Conservation (phyloP, 768 basidiomycete genomes). For the Lentinula aciculospora region DNA sequence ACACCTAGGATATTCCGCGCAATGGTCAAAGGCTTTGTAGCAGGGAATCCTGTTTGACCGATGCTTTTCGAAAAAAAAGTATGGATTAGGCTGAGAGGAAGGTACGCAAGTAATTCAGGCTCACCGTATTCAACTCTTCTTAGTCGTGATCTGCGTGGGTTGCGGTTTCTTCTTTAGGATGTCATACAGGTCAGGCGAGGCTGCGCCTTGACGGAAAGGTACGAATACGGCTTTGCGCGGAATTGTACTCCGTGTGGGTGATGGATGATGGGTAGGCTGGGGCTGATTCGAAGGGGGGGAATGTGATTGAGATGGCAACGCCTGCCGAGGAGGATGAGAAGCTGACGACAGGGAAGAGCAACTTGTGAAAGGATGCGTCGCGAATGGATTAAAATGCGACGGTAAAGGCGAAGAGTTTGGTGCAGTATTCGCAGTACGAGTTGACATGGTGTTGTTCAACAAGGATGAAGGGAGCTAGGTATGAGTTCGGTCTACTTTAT, state of each 20-base stretch:
- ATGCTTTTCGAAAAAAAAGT: neutral
- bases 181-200: conserved; percentile 8
- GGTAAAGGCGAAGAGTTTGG: conserved; percentile 5
- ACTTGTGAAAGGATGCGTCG: conserved; percentile 8
- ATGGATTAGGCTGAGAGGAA: neutral
- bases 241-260: neutral
- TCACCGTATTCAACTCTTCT: neutral
- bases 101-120: neutral
- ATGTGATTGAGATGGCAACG: neutral
- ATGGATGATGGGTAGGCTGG: neutral
- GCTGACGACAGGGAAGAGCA: neutral
- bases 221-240: conserved; percentile 4
- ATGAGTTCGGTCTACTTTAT: neutral
- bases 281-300: neutral
- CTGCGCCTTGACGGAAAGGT: conserved; percentile 5
- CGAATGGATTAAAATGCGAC: conserved; percentile 3
- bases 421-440: neutral
- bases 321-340: neutral
- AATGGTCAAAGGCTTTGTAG: neutral
- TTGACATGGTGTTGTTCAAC: neutral
- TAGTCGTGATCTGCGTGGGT: neutral
- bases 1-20: neutral
- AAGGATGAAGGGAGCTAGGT: neutral
- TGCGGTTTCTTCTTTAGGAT: conserved; percentile 9
- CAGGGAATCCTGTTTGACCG: neutral